Evolutionary conservation across 2,329 filamentous ascomycete species (phyloP).

Genomic region (Hypoxylon sp.): DNA sequence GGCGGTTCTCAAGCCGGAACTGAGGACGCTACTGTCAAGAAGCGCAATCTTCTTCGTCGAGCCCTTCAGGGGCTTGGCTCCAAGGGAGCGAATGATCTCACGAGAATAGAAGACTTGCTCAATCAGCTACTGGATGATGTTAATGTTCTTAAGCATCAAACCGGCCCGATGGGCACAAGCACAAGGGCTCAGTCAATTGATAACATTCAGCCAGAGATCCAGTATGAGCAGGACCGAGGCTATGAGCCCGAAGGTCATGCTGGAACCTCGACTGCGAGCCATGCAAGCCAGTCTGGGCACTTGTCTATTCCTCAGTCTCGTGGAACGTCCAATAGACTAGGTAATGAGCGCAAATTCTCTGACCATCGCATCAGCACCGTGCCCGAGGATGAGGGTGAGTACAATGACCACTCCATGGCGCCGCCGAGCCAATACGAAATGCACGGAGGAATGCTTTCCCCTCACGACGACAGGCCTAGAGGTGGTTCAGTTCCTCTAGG

Average conservation of each 20-base stretch:
- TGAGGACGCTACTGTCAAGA: conserved; percentile 74
- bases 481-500: conserved; percentile 63
- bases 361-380: conserved; percentile 92
- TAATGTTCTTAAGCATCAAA: conserved; percentile 77
- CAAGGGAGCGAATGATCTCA: conserved; percentile 87
- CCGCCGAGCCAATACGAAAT: conserved; percentile 63
- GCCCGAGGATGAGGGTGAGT: conserved; percentile 81
- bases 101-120: conserved; percentile 89
- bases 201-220: conserved; percentile 67
- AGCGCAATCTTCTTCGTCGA: conserved; percentile 90
- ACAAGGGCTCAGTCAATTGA: conserved; percentile 73
- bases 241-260: conserved; percentile 87
- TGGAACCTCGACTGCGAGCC: conserved; percentile 76
- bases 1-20: conserved; percentile 64
- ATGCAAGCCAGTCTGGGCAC: conserved; percentile 78
- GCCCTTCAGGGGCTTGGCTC: conserved; percentile 90
- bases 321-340: conserved; percentile 54
- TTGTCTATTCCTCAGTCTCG: conserved; percentile 68
- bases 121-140: conserved; percentile 93
- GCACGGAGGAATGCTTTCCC: conserved; percentile 68
- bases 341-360: conserved; percentile 66
- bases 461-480: conserved; percentile 62
- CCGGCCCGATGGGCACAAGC: conserved; percentile 49
- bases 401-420: conserved; percentile 53
- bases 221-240: conserved; percentile 74